Percentiles rank a stretch among this genome's conserved stretches.
phyloP scores from a whole-genome alignment of 2,329 filamentous ascomycete species.

The Cadophora malorum region DNA sequence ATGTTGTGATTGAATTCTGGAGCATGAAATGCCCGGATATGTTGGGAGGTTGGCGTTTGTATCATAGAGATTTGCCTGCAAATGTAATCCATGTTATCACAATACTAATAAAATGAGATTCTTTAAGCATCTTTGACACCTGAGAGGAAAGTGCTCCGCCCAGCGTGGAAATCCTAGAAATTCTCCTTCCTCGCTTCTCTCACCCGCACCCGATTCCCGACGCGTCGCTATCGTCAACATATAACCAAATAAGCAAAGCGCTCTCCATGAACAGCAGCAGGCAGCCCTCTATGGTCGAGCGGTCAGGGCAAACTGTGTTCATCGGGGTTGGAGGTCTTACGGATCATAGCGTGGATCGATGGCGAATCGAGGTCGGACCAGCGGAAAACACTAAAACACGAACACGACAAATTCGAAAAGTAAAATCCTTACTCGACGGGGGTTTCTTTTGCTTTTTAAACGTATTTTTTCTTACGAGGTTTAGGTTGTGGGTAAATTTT shows the following conservation, averaged over 20 bases:
- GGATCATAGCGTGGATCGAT: constrained; percentile 14
- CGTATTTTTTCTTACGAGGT: background rate
- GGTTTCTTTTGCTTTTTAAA: background rate
- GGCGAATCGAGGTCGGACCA: background rate
- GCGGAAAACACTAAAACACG: too few relatives aligned
- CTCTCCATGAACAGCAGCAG: constrained; percentile 2
- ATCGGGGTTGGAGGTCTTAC: background rate
- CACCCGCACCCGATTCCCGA: background rate
- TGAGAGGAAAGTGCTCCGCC: background rate
- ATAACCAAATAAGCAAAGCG: background rate
- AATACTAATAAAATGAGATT: too few relatives aligned
- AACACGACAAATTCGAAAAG: background rate
- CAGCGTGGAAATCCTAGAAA: background rate
- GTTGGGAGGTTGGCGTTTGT: too few relatives aligned
- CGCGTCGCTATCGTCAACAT: background rate
- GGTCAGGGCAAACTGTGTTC: constrained; percentile 13
- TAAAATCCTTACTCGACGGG: background rate
- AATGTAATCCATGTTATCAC: too few relatives aligned
- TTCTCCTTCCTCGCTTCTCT: background rate
- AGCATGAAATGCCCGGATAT: too few relatives aligned
- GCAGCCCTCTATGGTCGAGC: constrained; percentile 15
- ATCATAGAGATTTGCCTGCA: too few relatives aligned
- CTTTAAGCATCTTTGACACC: background rate
- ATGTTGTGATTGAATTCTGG: too few relatives aligned
- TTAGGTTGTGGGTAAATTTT: background rate